phyloP scores from a whole-genome alignment of 371 early-diverging fungal species.

The Neoconidiobolus thromboides region DNA sequence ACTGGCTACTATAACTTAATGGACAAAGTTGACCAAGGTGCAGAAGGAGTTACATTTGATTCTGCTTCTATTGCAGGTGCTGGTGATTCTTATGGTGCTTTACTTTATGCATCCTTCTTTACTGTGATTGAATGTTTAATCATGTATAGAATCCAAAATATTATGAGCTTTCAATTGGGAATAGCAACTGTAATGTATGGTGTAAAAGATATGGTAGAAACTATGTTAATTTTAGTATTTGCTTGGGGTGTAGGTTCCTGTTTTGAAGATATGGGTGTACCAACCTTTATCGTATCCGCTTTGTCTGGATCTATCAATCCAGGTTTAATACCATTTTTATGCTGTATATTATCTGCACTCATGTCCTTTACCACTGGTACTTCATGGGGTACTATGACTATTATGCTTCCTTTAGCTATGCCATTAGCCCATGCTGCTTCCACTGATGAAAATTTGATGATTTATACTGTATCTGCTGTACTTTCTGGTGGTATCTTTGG shows the following conservation, averaged over 20 bases:
- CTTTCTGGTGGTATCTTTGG: slow-evolving; percentile 7
- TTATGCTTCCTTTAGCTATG: slow-evolving; percentile 6
- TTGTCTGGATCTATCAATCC: not conserved
- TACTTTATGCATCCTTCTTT: slow-evolving; percentile 5
- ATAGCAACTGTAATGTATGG: slow-evolving; percentile 3
- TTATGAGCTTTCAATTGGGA: not conserved
- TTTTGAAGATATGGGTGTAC: not conserved
- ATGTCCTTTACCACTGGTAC: slow-evolving; percentile 6
- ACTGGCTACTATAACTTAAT: slow-evolving; percentile 4
- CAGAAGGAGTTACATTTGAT: not conserved
- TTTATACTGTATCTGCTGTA: slow-evolving; percentile 1
- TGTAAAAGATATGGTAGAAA: slow-evolving; percentile 5
- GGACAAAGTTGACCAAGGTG: not conserved
- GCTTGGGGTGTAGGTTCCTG: slow-evolving; percentile 6
- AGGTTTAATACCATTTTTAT: not conserved
- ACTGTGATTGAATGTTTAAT: not conserved
- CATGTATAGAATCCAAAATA: slow-evolving; percentile 4
- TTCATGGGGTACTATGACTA: slow-evolving; percentile 8
- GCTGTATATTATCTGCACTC: not conserved
- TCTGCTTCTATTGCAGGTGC: slow-evolving; percentile 2
- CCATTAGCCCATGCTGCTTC: not conserved
- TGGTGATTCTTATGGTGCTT: slow-evolving; percentile 6
- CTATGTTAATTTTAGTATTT: slow-evolving; percentile 4
- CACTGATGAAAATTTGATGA: not conserved
- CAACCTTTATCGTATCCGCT: not conserved